Base-by-base conservation (phyloP, 2,329 filamentous ascomycete species). In the Penicillium griseofulvum region DNA sequence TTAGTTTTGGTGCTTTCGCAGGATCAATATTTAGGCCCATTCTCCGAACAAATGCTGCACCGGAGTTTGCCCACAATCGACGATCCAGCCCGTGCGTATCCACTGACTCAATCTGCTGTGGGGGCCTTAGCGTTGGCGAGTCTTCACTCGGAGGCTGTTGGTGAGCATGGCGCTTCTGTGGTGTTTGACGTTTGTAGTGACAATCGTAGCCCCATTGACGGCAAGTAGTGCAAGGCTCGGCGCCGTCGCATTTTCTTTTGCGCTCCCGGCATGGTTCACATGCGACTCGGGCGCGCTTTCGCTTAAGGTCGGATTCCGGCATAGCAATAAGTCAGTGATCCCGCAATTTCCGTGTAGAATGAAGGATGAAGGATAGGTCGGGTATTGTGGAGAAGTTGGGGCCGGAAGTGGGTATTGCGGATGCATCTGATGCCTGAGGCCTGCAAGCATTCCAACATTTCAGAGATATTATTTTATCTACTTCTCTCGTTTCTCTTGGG, bases 11-110 rank as follows among this genome's bases (percentile, higher is more conserved):
- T 2, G 79, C 80, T 57, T 78, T 78, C 5, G 74, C 75, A 0
- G 81, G 78, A 63, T 84, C 80, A 3, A 84, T 69, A 38, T 77
- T 75, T 39, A 82, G 72, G 0, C 77, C 81, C 36, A 84, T 67
- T n/a, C 76, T 74, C 39, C 80, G 69, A 3, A 82, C 74, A 59
- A 84, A 84, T 0, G 80, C 80, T 0, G 81, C 77, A 0, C 80
- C 80, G 0, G 81, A 83, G 58, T 84, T 84, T 38, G 81, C 81
- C 53, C 83, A 80, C 11, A 83, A 68, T 7, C 58, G 62, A 5
- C 60, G 12, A 73, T 79, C 55, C 38, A 60, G 31, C 19, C 59
- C 59, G 37, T 42, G 49, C 6, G 57, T 49, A 58, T 62, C 56
- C 9, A 47, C 39, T n/a, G 46, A n/a, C 19, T 9, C 11, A 29